phyloP scores from a whole-genome alignment of 208 protist genomes.

The Trypanosoma melophagium region DNA sequence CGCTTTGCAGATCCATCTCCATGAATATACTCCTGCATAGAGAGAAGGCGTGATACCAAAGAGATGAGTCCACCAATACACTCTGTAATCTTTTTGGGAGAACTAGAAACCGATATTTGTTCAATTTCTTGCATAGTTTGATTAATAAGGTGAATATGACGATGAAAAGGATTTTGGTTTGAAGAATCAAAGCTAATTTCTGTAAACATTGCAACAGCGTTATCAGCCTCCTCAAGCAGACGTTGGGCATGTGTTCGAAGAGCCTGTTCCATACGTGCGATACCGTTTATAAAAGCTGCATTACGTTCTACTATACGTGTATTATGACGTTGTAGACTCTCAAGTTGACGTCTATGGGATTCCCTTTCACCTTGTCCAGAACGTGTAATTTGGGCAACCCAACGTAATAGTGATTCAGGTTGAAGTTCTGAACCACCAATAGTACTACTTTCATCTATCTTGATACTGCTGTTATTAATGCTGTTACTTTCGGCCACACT shows the following conservation, averaged over 20 bases:
- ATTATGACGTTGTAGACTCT: conserved; percentile 71
- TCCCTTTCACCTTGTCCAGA: conserved; percentile 50
- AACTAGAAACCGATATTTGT: conserved; percentile 24
- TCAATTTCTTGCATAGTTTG: conserved; percentile 27
- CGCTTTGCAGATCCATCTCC: conserved; percentile 10
- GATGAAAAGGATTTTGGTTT: neutral
- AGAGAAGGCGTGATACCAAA: conserved; percentile 19
- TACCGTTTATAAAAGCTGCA: conserved; percentile 39
- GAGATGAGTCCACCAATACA: conserved; percentile 16
- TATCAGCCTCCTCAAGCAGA: conserved; percentile 45
- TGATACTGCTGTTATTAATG: neutral
- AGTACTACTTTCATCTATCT: neutral
- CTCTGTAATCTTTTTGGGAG: conserved; percentile 26
- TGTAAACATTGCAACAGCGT: conserved; percentile 7
- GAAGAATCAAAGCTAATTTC: conserved; percentile 19
- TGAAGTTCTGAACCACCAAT: conserved; percentile 14
- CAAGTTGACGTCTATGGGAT: conserved; percentile 58
- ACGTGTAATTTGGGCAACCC: conserved; percentile 54
- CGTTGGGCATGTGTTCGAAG: conserved; percentile 49
- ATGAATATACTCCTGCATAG: conserved; percentile 21
- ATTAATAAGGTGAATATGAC: conserved; percentile 23
- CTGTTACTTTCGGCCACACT: conserved; percentile 6
- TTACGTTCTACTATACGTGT: conserved; percentile 51
- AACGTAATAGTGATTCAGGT: conserved; percentile 37
- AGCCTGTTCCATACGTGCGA: conserved; percentile 42